Evolutionary conservation across 495 filamentous ascomycete species (phyloP).

Genomic region (Schizothecium vesticola): DNA sequence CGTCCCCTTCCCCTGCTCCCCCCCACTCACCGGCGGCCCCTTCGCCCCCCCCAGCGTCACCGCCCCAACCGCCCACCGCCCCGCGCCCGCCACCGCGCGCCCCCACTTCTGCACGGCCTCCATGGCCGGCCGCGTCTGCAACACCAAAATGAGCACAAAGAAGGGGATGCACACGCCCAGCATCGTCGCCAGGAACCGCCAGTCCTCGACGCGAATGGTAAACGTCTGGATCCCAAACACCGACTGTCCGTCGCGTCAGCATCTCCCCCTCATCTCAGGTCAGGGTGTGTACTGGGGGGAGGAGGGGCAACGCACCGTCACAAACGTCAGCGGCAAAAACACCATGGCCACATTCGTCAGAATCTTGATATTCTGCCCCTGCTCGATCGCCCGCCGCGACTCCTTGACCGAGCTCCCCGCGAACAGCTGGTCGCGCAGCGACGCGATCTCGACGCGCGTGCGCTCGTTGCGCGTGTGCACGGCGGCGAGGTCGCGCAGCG

Average conservation of each 20-base stretch:
- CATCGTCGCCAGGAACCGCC: conserved; percentile 29
- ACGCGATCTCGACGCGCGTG: conserved; percentile 24
- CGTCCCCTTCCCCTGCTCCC: background rate
- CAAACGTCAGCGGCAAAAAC: conserved; percentile 39
- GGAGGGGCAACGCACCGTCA: conserved; percentile 21
- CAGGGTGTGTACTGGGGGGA: background rate
- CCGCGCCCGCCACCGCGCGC: background rate
- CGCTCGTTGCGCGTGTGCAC: conserved; percentile 14
- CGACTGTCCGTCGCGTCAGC: background rate
- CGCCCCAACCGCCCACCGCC: background rate
- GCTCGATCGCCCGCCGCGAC: conserved; percentile 28
- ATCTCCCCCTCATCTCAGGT: too few relatives aligned
- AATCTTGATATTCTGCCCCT: conserved; percentile 37
- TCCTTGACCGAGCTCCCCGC: conserved; percentile 32
- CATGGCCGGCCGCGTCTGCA: conserved; percentile 25
- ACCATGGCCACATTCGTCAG: conserved; percentile 38
- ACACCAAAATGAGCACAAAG: conserved; percentile 27
- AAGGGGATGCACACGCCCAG: conserved; percentile 31
- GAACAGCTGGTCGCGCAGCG: conserved; percentile 32
- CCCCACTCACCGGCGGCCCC: background rate
- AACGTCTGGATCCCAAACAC: conserved; percentile 15
- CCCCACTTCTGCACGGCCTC: background rate
- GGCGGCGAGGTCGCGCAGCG: conserved; percentile 19
- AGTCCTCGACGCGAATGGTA: conserved; percentile 21
- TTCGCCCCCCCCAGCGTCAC: background rate